Percentiles rank a stretch among this genome's conserved stretches.
Conservation (phyloP, 805 yeast genomes). For the Grigorovia jiainica region DNA sequence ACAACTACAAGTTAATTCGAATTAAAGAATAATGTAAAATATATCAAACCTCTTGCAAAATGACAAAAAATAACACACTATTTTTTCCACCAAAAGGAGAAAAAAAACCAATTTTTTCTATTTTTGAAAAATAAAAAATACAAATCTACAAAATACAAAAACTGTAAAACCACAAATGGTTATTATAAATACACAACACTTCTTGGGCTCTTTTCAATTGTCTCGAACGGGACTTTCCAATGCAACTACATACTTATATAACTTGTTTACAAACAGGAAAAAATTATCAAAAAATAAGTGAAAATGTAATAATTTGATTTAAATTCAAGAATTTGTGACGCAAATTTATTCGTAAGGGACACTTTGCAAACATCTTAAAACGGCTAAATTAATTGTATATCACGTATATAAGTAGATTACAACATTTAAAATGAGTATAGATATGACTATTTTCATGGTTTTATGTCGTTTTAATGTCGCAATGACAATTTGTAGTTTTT, state of each 20-base stretch:
- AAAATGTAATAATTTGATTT: background rate
- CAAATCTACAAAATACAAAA: background rate
- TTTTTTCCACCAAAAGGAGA: too few relatives aligned
- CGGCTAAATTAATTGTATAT: too few relatives aligned
- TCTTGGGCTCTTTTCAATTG: background rate
- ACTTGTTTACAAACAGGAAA: too few relatives aligned
- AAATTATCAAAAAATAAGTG: too few relatives aligned
- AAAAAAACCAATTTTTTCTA: background rate
- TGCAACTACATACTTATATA: too few relatives aligned
- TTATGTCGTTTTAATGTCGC: background rate
- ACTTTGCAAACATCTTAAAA: background rate
- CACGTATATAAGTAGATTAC: background rate
- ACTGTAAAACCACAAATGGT: background rate
- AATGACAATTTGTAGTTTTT: background rate
- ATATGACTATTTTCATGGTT: background rate
- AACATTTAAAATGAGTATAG: background rate
- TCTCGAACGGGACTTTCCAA: background rate
- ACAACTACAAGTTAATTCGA: background rate
- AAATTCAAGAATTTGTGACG: background rate
- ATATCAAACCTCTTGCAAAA: background rate
- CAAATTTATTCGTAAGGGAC: background rate
- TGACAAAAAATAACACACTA: background rate
- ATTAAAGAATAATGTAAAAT: background rate
- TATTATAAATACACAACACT: background rate
- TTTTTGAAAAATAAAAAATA: background rate